Conservation (phyloP, 495 filamentous ascomycete genomes). For the Lophiotrema nucula region DNA sequence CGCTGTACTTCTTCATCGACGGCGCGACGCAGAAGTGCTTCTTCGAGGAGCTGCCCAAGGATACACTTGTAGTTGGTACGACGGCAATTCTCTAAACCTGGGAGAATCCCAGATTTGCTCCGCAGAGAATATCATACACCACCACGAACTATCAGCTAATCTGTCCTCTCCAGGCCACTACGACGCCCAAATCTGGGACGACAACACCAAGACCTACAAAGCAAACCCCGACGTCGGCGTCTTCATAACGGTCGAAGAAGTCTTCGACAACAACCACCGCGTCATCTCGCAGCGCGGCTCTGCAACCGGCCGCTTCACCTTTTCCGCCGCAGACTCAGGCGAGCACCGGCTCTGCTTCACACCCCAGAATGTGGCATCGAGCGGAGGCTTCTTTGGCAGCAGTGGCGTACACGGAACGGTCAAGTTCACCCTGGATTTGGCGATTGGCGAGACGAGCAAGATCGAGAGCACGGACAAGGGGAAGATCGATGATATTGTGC, state of each 20-base stretch:
- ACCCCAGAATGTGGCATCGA: slow-evolving; percentile 61
- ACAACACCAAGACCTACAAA: slow-evolving; percentile 59
- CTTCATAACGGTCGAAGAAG: slow-evolving; percentile 90
- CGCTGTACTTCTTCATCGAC: slow-evolving; percentile 96
- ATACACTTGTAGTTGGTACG: slow-evolving; percentile 89
- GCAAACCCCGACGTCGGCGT: slow-evolving; percentile 73
- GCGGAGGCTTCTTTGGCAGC: slow-evolving; percentile 68
- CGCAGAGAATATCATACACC: too few species aligned
- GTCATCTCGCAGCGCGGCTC: slow-evolving; percentile 82
- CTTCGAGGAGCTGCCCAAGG: slow-evolving; percentile 97
- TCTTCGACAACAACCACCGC: slow-evolving; percentile 97
- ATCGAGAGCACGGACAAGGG: slow-evolving; percentile 93
- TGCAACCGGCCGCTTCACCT: slow-evolving; percentile 83
- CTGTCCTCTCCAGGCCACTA: slow-evolving; percentile 63
- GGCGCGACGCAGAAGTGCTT: slow-evolving; percentile 81
- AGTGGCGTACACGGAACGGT: slow-evolving; percentile 66
- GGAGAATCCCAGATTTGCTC: too few species aligned
- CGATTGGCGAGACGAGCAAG: slow-evolving; percentile 90
- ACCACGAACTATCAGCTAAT: too few species aligned
- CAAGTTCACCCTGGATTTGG: slow-evolving; percentile 82
- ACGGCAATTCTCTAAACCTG: too few species aligned
- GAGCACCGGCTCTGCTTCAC: slow-evolving; percentile 95
- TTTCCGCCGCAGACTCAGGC: slow-evolving; percentile 89
- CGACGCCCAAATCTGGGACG: slow-evolving; percentile 75
- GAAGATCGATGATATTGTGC: slow-evolving; percentile 87